Base-by-base conservation (phyloP, 73 alveolate species). In the Paramecium primaurelia region DNA sequence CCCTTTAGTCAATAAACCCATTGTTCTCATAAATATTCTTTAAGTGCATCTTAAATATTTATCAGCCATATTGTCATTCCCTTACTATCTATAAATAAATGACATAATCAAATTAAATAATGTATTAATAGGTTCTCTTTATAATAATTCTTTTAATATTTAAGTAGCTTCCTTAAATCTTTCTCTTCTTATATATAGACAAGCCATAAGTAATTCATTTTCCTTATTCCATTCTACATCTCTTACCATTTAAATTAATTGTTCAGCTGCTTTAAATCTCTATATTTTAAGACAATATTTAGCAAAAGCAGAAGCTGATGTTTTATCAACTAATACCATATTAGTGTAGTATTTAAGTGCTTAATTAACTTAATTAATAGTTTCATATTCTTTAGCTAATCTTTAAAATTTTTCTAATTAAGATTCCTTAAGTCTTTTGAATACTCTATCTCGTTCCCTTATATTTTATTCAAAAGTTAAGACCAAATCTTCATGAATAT, bases 361-460 rank as follows among this genome's bases (percentile, higher is more conserved):
- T 59, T 94, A 94, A 6, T 94, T 95, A 40, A 94, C 77, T 85
- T 96, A 93, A 92, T 95, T 94, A 77, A 93, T 90, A 84, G 96
- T 93, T 95, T 98, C 99, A 92, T 97, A 95, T 92, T 98, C 99
- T 77, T 93, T 84, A 37, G 99, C 95, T 30, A 98, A 93, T 95
- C 99, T 97, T 59, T 83, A 40, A 44, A 93, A 92, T 80, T 98
- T 95, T 51, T 94, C 98, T 59, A 96, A 95, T 59, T 77, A 93
- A 38, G 98, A 94, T 89, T 98, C 99, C 83, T 95, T 93, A 40
- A 93, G 75, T 32, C 93, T 54, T 96, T 86, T 92, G 96, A 71
- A 89, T 25, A 89, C 88, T 89, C 99, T 87, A 84, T 97, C 95
- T 98, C 99, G 75, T 95, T 92, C 93, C 92, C 91, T 54, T 92